phyloP scores from a whole-genome alignment of 345 rosid genomes.

The Euphorbia tirucalli region DNA sequence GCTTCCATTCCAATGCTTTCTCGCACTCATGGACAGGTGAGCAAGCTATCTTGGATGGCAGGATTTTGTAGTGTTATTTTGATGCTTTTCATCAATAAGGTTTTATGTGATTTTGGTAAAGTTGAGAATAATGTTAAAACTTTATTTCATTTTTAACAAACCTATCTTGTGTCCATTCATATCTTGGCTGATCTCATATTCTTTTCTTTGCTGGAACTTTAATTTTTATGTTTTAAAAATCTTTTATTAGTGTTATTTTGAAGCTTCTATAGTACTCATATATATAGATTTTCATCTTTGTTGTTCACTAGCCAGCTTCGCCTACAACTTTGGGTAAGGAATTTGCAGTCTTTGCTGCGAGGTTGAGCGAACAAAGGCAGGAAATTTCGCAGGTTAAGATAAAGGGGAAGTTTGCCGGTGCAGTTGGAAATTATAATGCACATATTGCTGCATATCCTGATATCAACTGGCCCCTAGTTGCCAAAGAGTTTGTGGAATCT shows the following conservation, averaged over 20 bases:
- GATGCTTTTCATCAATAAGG: not conserved
- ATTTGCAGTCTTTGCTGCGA: slow-evolving; percentile 84
- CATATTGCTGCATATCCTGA: slow-evolving; percentile 79
- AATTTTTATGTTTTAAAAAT: no score
- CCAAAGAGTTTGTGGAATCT: slow-evolving; percentile 78
- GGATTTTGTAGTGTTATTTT: not conserved
- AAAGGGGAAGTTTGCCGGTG: slow-evolving; percentile 95
- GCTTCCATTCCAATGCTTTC: slow-evolving; percentile 87
- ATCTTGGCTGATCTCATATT: not conserved
- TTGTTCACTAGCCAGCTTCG: slow-evolving; percentile 71
- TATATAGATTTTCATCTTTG: not conserved
- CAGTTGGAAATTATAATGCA: slow-evolving; percentile 96
- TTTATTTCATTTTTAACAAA: not conserved
- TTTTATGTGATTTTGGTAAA: not conserved
- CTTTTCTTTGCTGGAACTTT: not conserved
- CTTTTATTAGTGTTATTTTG: not conserved
- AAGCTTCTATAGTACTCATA: no score
- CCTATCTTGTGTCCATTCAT: not conserved
- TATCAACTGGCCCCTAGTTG: slow-evolving; percentile 69
- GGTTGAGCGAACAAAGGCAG: slow-evolving; percentile 75
- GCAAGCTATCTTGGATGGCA: not conserved
- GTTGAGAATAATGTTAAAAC: not conserved
- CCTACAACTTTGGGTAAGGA: slow-evolving; percentile 95
- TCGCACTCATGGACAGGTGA: slow-evolving; percentile 97
- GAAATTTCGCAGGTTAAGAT: slow-evolving; percentile 68